Evolutionary conservation across 257 asterid genomes (phyloP).

Genomic region (Plantago elongata): DNA sequence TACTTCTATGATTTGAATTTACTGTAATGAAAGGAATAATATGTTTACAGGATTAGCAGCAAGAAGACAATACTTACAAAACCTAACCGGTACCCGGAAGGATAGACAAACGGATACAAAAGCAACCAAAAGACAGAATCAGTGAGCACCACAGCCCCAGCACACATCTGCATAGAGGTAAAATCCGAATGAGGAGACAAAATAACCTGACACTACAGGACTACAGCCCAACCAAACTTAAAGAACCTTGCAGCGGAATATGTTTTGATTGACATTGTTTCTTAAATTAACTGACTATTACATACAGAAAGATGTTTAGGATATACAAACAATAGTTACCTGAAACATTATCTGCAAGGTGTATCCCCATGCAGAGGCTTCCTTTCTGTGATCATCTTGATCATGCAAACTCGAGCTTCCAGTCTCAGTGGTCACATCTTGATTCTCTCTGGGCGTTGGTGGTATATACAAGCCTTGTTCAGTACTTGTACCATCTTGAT

Average conservation of each 20-base stretch:
- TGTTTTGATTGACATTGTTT: neutral
- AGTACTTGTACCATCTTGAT: conserved; percentile 8
- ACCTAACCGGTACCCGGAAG: conserved; percentile 31
- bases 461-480: conserved; percentile 43
- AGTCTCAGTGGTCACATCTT: conserved; percentile 14
- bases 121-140: conserved; percentile 64
- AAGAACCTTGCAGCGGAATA: neutral
- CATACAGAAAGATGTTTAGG: neutral
- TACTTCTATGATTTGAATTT: neutral
- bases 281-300: neutral
- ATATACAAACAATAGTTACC: conserved; percentile 31
- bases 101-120: conserved; percentile 53
- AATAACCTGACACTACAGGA: conserved; percentile 3
- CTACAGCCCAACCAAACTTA: neutral
- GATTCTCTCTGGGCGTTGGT: conserved; percentile 33
- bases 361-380: conserved; percentile 57
- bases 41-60: conserved; percentile 9
- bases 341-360: conserved; percentile 69
- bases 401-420: conserved; percentile 22
- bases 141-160: conserved; percentile 77
- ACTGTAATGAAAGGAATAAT: neutral
- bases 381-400: conserved; percentile 27
- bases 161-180: conserved; percentile 47
- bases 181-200: conserved; percentile 8
- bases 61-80: conserved; percentile 54